Evolutionary conservation across 2,329 filamentous ascomycete species (phyloP).

Genomic region (Beauveria rudraprayagi): DNA sequence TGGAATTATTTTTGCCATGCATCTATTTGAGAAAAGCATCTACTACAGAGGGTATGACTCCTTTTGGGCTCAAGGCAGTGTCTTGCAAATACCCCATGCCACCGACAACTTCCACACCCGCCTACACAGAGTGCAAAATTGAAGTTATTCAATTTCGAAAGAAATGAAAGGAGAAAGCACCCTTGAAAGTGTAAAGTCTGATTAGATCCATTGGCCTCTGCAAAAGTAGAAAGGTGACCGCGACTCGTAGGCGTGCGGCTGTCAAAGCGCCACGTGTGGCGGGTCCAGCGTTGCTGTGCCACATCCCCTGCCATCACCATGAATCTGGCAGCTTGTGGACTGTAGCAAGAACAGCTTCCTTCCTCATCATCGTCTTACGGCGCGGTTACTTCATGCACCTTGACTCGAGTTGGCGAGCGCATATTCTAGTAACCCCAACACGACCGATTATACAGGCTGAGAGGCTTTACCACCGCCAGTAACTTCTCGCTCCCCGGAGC

Average conservation of each 20-base stretch:
- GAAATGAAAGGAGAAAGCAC: no score
- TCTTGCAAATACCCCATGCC: no score
- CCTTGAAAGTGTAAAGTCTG: neutral
- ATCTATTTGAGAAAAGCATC: no score
- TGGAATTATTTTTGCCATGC: no score
- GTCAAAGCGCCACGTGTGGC: conserved; percentile 8
- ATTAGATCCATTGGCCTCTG: neutral
- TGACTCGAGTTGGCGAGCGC: neutral
- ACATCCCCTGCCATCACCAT: conserved; percentile 11
- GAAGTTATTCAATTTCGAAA: no score
- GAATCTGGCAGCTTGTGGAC: conserved; percentile 7
- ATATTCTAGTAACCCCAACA: neutral
- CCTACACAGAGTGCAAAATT: no score
- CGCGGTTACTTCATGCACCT: neutral
- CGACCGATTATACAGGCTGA: neutral
- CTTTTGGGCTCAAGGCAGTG: no score
- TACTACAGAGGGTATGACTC: no score
- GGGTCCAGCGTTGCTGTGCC: conserved; percentile 10
- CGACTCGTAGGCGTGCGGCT: neutral
- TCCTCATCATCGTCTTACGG: neutral
- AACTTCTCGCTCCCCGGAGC: conserved; percentile 16
- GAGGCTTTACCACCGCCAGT: neutral
- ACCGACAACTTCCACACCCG: no score
- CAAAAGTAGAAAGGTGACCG: neutral
- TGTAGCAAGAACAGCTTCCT: neutral